A percentile compares a stretch with the other conserved stretches of the same genome.
These are phyloP conservation scores for Fragaria nilgerrensis DNA, from an alignment of 306 rosid species.

Conservation along the genomic window DNA sequence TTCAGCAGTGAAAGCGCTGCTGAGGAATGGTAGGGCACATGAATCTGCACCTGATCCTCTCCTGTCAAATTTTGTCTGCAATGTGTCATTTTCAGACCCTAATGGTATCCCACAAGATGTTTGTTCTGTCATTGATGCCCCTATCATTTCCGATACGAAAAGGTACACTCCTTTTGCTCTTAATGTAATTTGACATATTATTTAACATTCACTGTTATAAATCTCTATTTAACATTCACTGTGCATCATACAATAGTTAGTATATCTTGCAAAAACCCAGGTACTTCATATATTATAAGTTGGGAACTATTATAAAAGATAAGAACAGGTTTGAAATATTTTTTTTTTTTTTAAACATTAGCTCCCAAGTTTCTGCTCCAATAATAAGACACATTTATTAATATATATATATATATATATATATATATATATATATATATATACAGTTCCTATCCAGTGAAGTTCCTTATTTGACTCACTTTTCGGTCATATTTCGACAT, in stretches of 20 bases:
- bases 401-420: too few species aligned
- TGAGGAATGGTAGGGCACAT: constrained; percentile 35
- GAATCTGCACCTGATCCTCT: constrained; percentile 74
- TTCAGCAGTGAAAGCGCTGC: constrained; percentile 53
- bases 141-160: constrained; percentile 29
- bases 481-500: too few species aligned
- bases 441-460: too few species aligned
- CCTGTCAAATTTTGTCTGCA: constrained; percentile 63
- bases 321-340: background rate
- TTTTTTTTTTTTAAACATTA: background rate
- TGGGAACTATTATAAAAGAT: background rate
- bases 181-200: background rate
- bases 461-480: too few species aligned
- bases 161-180: constrained; percentile 40
- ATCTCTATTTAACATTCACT: background rate
- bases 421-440: too few species aligned
- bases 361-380: background rate
- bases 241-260: background rate
- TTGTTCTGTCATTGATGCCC: constrained; percentile 31
- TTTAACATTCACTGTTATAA: background rate
- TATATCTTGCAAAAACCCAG: background rate
- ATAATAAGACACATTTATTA: background rate
- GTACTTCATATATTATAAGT: background rate
- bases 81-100: constrained; percentile 32
- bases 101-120: constrained; percentile 30